A percentile compares a stretch with the other conserved stretches of the same genome.
These are phyloP conservation scores for Fusarium transvaalense DNA, from an alignment of 2,329 filamentous ascomycete genomes.

Conservation along the genomic window DNA sequence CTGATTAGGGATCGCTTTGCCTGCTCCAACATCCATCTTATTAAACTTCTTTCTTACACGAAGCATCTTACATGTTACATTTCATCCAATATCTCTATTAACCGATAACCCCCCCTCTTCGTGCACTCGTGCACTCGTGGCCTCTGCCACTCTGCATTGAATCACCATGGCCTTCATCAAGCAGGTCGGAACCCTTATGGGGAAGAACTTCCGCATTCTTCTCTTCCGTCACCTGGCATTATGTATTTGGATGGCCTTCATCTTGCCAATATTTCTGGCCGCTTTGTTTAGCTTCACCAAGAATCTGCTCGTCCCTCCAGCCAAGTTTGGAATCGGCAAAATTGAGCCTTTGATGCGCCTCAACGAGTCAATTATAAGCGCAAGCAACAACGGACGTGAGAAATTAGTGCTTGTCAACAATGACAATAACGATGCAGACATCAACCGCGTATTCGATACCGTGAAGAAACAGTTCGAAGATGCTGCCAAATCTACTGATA, in stretches of 20 bases:
- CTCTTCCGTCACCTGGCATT: slow-evolving; percentile 65
- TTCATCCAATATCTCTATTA: neutral
- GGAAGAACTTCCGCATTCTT: slow-evolving; percentile 72
- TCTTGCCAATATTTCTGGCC: slow-evolving; percentile 70
- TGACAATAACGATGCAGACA: slow-evolving; percentile 75
- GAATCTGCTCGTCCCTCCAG: slow-evolving; percentile 85
- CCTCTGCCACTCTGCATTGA: slow-evolving; percentile 8
- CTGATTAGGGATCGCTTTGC: neutral
- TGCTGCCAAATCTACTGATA: slow-evolving; percentile 66
- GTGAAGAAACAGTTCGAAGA: slow-evolving; percentile 69
- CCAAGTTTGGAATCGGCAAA: slow-evolving; percentile 78
- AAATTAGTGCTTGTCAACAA: slow-evolving; percentile 85
- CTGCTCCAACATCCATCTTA: slow-evolving; percentile 5
- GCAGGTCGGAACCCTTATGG: slow-evolving; percentile 71
- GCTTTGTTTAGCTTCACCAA: slow-evolving; percentile 77
- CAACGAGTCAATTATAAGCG: slow-evolving; percentile 69
- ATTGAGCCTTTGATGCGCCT: slow-evolving; percentile 73
- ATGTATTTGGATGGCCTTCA: slow-evolving; percentile 67
- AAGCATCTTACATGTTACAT: slow-evolving; percentile 3
- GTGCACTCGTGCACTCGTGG: slow-evolving; percentile 16
- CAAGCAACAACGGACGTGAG: slow-evolving; percentile 68
- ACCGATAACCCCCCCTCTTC: slow-evolving; percentile 4
- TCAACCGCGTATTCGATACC: slow-evolving; percentile 75
- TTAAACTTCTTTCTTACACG: slow-evolving; percentile 1
- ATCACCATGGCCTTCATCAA: slow-evolving; percentile 64